Percentiles rank a stretch among this genome's conserved stretches.
These are phyloP conservation scores for Scutellaria baicalensis DNA, from an alignment of 257 asterid species.

Conservation along the genomic window DNA sequence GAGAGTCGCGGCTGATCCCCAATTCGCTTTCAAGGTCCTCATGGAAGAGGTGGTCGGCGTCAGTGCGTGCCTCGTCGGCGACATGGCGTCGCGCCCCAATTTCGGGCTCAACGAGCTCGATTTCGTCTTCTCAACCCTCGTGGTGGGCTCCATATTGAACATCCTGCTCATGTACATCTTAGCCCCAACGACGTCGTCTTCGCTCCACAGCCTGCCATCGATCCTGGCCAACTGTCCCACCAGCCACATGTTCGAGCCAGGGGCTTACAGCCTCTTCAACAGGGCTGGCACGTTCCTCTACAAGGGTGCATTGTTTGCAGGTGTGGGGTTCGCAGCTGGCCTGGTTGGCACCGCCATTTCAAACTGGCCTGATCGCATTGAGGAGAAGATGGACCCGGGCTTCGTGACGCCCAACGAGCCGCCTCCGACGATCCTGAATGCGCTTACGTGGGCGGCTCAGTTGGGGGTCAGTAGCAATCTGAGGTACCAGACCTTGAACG, in stretches of 20 bases:
- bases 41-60: slow-evolving; percentile 89
- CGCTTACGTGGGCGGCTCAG: slow-evolving; percentile 60
- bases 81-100: slow-evolving; percentile 83
- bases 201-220: slow-evolving; percentile 42
- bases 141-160: slow-evolving; percentile 65
- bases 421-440: slow-evolving; percentile 51
- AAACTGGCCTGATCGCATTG: slow-evolving; percentile 38
- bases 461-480: slow-evolving; percentile 74
- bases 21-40: slow-evolving; percentile 74
- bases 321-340: slow-evolving; percentile 76
- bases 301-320: slow-evolving; percentile 69
- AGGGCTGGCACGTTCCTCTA: slow-evolving; percentile 64
- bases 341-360: slow-evolving; percentile 73
- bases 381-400: slow-evolving; percentile 58
- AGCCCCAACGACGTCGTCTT: slow-evolving; percentile 55
- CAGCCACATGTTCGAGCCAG: slow-evolving; percentile 85
- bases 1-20: slow-evolving; percentile 73
- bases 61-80: slow-evolving; percentile 66
- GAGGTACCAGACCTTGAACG: slow-evolving; percentile 73
- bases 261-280: slow-evolving; percentile 35
- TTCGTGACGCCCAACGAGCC: slow-evolving; percentile 69
- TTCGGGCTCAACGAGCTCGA: slow-evolving; percentile 87
- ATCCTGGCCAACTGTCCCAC: slow-evolving; percentile 57
- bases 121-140: slow-evolving; percentile 74
- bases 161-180: slow-evolving; percentile 72